Percentiles rank a stretch among this genome's conserved stretches.
Evolutionary conservation across 352 stramenopile genomes (phyloP).

Genomic region (Pythium volutum): DNA sequence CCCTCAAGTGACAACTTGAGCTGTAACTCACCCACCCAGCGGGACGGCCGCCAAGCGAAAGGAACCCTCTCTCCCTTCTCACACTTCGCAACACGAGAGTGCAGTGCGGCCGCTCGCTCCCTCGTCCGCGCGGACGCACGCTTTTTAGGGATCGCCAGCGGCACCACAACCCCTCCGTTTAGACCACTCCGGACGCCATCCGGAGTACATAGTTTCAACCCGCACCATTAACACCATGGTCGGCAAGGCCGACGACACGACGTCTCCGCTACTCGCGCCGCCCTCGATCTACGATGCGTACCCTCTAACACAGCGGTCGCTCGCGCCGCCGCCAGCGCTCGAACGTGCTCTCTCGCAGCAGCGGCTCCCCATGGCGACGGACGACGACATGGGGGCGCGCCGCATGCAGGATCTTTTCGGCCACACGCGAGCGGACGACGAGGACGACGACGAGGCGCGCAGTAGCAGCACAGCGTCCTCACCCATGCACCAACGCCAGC

Average conservation of each 20-base stretch:
- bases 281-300: slow-evolving; percentile 70
- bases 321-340: slow-evolving; percentile 27
- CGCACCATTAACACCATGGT: neutral
- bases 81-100: slow-evolving; percentile 7
- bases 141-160: neutral
- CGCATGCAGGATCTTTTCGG: slow-evolving; percentile 25
- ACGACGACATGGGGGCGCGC: slow-evolving; percentile 8
- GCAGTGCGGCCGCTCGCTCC: neutral
- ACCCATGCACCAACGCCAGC: slow-evolving; percentile 11
- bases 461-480: neutral
- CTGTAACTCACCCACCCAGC: slow-evolving; percentile 6
- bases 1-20: slow-evolving; percentile 10
- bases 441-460: neutral
- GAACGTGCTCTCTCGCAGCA: slow-evolving; percentile 31
- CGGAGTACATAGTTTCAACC: neutral
- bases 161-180: neutral
- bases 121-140: slow-evolving; percentile 6
- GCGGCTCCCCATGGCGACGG: neutral
- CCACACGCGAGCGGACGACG: slow-evolving; percentile 9
- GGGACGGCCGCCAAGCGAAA: neutral
- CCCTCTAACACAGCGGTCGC: slow-evolving; percentile 42
- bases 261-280: neutral
- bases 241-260: neutral
- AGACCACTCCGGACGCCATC: slow-evolving; percentile 8
- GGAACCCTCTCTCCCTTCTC: slow-evolving; percentile 3